These are phyloP conservation scores for Candida arabinofermentans DNA, from an alignment of 805 yeast genomes.

Conservation along the genomic window DNA sequence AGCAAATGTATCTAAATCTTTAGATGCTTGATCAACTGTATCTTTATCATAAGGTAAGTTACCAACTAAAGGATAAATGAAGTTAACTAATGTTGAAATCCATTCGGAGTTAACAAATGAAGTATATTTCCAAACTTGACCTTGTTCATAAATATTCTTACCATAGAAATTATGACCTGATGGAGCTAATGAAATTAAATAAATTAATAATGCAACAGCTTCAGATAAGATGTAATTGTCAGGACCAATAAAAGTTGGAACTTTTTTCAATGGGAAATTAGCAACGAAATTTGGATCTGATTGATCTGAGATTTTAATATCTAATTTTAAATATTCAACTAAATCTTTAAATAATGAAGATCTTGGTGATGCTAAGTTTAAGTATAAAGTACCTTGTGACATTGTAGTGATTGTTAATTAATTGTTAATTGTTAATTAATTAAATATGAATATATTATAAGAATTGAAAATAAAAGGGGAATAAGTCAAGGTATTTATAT, in stretches of 20 bases:
- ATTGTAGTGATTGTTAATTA: neutral
- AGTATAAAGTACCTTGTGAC: conserved; percentile 9
- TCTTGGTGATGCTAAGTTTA: conserved; percentile 27
- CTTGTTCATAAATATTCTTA: conserved; percentile 53
- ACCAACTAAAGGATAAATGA: conserved; percentile 60
- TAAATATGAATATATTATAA: neutral
- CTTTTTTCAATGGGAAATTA: conserved; percentile 57
- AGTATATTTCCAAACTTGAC: conserved; percentile 67
- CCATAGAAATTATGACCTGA: conserved; percentile 49
- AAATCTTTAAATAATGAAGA: conserved; percentile 41
- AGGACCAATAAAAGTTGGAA: conserved; percentile 62
- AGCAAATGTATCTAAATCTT: conserved; percentile 4
- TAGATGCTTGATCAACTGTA: conserved; percentile 19
- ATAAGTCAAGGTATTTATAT: too few relatives aligned
- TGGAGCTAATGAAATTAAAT: conserved; percentile 33
- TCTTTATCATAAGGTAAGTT: conserved; percentile 64
- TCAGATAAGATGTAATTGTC: conserved; percentile 66
- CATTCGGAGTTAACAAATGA: conserved; percentile 70
- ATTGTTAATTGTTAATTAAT: neutral
- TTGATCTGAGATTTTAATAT: conserved; percentile 41
- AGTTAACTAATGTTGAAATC: conserved; percentile 39
- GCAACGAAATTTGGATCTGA: conserved; percentile 41
- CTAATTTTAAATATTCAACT: conserved; percentile 51
- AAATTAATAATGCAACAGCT: conserved; percentile 55
- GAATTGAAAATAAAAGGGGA: too few relatives aligned